phyloP scores from a whole-genome alignment of 106 monocot genomes.

The Allium fistulosum region DNA sequence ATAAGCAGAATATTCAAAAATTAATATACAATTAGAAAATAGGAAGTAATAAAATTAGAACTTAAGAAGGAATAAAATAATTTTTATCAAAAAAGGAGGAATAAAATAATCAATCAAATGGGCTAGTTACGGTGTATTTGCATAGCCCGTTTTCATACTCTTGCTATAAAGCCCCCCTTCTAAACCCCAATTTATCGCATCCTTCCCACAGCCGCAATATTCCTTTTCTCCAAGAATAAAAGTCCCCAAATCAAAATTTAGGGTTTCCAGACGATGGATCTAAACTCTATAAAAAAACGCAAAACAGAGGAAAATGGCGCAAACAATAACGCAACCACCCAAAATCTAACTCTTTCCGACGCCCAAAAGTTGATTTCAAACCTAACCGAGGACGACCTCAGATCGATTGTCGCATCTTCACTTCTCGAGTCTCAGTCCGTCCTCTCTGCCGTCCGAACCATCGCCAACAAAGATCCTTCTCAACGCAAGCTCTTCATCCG shows the following conservation, averaged over 20 bases:
- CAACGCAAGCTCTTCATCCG: constrained; percentile 95
- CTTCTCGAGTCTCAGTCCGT: constrained; percentile 29
- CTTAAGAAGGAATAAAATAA: no score
- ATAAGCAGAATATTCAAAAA: no score
- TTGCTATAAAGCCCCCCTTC: no score
- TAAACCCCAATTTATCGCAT: no score
- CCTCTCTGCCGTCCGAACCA: constrained; percentile 40
- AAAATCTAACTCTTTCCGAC: constrained; percentile 40
- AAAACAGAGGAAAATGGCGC: constrained; percentile 75
- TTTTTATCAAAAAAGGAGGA: no score
- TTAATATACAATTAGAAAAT: no score
- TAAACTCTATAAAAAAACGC: constrained; percentile 52
- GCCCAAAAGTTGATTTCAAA: constrained; percentile 44
- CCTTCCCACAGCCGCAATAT: no score
- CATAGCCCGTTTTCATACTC: no score
- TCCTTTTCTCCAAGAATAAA: no score
- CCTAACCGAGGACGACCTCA: constrained; percentile 58
- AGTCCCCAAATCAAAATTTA: neutral
- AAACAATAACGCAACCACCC: neutral
- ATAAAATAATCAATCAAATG: no score
- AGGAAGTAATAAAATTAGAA: no score
- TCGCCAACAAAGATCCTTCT: constrained; percentile 44
- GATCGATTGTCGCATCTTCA: constrained; percentile 46
- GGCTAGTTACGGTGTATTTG: no score
- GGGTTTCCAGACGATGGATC: constrained; percentile 52